A percentile compares a stretch with the other conserved stretches of the same genome.
These are phyloP conservation scores for Trichosporon sp. DNA, from an alignment of 1,284 basidiomycete species.

Conservation along the genomic window DNA sequence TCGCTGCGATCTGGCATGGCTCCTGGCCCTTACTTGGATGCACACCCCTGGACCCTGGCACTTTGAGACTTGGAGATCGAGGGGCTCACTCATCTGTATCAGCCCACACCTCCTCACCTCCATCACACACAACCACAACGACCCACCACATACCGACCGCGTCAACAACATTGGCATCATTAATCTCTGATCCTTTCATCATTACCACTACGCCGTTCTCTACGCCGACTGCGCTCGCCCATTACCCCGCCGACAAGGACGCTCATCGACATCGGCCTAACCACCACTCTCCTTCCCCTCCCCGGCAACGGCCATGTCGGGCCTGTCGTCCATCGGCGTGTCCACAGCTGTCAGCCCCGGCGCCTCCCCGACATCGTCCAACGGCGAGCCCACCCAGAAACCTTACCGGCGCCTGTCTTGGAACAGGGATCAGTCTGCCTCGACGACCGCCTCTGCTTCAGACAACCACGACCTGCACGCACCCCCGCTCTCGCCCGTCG, in stretches of 20 bases:
- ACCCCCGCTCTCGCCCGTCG: no score
- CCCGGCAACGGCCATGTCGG: neutral
- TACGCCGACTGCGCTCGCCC: neutral
- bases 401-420: slow-evolving; percentile 1
- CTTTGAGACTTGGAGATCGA: no score
- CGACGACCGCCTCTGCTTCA: neutral
- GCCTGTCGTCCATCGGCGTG: slow-evolving; percentile 1
- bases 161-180: no score
- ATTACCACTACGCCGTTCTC: neutral
- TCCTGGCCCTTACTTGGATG: no score
- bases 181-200: no score
- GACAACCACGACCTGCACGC: neutral
- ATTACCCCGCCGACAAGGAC: neutral
- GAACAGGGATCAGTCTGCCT: neutral
- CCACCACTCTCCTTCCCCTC: neutral
- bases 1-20: no score
- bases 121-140: no score
- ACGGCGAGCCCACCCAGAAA: neutral
- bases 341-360: neutral
- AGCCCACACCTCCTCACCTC: no score
- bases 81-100: no score
- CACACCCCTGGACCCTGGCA: no score
- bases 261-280: no score
- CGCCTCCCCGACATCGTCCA: neutral
- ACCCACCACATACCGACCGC: no score